Evolutionary conservation across 2,329 filamentous ascomycete genomes (phyloP), one percentile per base, ranked within the genome.

Genomic region (Leptoxyphium fumago): DNA sequence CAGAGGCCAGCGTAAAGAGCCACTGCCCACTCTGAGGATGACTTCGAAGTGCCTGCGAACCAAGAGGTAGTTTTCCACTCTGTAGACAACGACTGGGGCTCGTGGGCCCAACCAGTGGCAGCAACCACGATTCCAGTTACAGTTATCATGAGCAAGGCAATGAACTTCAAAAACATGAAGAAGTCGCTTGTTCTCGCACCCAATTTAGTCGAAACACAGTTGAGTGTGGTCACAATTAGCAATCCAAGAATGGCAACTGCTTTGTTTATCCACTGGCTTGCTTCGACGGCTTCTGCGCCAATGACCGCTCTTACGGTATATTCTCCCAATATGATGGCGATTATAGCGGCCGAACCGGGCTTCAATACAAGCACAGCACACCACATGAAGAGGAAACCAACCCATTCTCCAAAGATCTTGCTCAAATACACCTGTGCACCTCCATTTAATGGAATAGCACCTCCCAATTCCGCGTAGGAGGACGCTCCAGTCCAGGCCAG

Each of bases 91-190:
- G 85, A 78, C 40, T 77, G 68, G 38, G 84, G 86, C 41, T 82
- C 77, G 55, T 78, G 80, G 0, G 87, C 87, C 52, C 83, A 77
- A 0, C 89, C 89, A 0, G 89, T 96, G 5, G 77, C 67, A 0
- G 91, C 91, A 13, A 96, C 91, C 10, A 96, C 78, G 46, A 96
- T 79, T 36, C 91, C 91, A 7, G 80, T 84, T 2, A 95, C 70
- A 0, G 89, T 89, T 45, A 98, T 84, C 36, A 80, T 87, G 14
- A 95, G 61, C 49, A 98, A 69, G 14, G 87, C 89, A 49, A 94
- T 69, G 60, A 98, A 95, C 63, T 98, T 98, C 63, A 96, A 72
- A 58, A 98, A 86, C 86, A 98, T 94, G 64, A 98, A 87, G 55
- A 86, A 64, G 61, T 98, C 88, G 45, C 93, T 88, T 59, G 91